A percentile compares a stretch with the other conserved stretches of the same genome.
Conservation (phyloP, 495 filamentous ascomycete genomes). For the Penicillium paxilli region DNA sequence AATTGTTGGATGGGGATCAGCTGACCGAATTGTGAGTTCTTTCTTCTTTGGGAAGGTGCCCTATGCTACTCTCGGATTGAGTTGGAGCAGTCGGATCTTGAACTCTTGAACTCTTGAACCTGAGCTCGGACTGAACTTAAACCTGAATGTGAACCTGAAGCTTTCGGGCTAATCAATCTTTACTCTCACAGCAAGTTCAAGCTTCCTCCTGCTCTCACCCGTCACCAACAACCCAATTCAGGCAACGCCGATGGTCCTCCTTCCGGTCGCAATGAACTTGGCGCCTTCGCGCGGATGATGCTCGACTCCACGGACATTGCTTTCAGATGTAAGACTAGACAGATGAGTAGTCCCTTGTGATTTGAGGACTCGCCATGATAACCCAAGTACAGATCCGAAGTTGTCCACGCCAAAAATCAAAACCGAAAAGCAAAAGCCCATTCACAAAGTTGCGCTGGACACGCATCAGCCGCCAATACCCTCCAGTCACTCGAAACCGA, state of each 20-base stretch:
- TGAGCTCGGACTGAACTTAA: too few relatives aligned
- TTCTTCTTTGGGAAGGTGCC: too few relatives aligned
- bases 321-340: constrained; percentile 49
- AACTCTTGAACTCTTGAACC: too few relatives aligned
- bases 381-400: constrained; percentile 40
- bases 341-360: too few relatives aligned
- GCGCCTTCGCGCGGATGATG: constrained; percentile 60
- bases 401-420: constrained; percentile 22
- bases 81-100: too few relatives aligned
- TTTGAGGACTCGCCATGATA: constrained; percentile 13
- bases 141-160: too few relatives aligned
- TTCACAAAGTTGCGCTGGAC: constrained; percentile 14
- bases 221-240: constrained; percentile 19
- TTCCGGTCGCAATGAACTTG: constrained; percentile 36
- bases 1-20: constrained; percentile 64
- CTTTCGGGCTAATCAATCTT: neutral
- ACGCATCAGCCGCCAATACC: constrained; percentile 26
- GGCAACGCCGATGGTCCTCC: constrained; percentile 18
- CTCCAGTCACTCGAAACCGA: constrained; percentile 15
- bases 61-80: too few relatives aligned
- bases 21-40: constrained; percentile 70
- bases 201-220: constrained; percentile 32
- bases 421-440: constrained; percentile 16
- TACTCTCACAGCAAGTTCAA: constrained; percentile 67
- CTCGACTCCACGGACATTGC: constrained; percentile 55